These are phyloP conservation scores for Coix lacrymajobi DNA, from an alignment of 176 grass and related monocot genomes.

Conservation along the genomic window DNA sequence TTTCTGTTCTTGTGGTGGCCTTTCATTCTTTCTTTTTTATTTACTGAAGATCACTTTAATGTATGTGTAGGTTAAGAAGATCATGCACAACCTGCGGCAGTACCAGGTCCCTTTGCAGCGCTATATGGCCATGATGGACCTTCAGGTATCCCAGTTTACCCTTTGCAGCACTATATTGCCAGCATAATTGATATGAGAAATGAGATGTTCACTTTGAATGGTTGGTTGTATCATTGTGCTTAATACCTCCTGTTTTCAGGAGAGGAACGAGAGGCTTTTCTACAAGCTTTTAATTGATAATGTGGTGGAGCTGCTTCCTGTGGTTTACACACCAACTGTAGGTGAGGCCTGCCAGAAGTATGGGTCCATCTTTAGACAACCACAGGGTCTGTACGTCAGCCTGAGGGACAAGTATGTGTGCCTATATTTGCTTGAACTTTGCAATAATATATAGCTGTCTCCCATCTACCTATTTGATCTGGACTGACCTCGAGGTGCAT, in stretches of 20 bases:
- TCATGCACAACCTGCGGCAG: slow-evolving; percentile 77
- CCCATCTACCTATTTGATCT: neutral
- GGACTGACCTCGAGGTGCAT: slow-evolving; percentile 12
- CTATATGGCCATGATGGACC: slow-evolving; percentile 97
- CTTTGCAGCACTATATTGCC: no score
- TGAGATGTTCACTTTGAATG: neutral
- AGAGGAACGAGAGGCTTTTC: slow-evolving; percentile 90
- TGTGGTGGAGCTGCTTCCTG: slow-evolving; percentile 92
- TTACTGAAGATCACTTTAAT: slow-evolving; percentile 1
- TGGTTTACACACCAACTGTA: slow-evolving; percentile 96
- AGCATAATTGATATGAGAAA: neutral
- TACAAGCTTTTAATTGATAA: slow-evolving; percentile 98
- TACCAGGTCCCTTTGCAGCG: slow-evolving; percentile 81
- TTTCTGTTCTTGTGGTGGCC: neutral
- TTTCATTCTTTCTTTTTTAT: neutral
- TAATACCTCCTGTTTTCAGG: slow-evolving; percentile 39
- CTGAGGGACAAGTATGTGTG: slow-evolving; percentile 88
- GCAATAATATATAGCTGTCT: neutral
- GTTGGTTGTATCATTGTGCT: neutral
- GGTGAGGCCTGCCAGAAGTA: slow-evolving; percentile 99
- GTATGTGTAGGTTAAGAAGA: slow-evolving; percentile 68
- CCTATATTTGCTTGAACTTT: slow-evolving; percentile 13
- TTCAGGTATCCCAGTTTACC: slow-evolving; percentile 56
- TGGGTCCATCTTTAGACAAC: slow-evolving; percentile 79
- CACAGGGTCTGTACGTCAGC: slow-evolving; percentile 94